Evolutionary conservation across 495 filamentous ascomycete genomes (phyloP).

Genomic region (Bathelium albidoporum): DNA sequence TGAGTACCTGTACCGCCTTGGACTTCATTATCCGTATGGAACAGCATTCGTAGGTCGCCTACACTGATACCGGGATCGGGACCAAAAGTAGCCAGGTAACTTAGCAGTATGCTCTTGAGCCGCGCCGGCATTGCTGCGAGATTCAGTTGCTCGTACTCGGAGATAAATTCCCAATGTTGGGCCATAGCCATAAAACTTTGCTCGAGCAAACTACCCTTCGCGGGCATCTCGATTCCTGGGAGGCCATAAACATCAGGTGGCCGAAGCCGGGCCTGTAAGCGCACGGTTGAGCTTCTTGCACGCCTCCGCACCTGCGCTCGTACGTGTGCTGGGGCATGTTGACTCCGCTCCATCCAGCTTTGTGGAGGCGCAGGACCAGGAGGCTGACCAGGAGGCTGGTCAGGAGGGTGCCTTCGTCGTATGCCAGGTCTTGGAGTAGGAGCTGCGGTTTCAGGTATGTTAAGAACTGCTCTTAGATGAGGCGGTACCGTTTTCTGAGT

Average conservation of each 20-base stretch:
- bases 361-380: constrained; percentile 61
- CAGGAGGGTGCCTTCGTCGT: constrained; percentile 33
- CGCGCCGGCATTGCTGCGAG: constrained; percentile 52
- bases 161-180: constrained; percentile 57
- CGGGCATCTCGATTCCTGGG: neutral
- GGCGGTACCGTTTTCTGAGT: constrained; percentile 42
- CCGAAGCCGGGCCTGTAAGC: neutral
- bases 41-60: constrained; percentile 31
- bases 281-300: neutral
- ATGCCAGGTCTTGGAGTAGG: constrained; percentile 50
- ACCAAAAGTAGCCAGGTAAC: constrained; percentile 50
- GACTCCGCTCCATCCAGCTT: constrained; percentile 48
- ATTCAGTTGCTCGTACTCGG: constrained; percentile 55
- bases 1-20: constrained; percentile 35
- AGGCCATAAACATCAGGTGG: neutral
- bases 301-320: neutral
- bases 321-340: neutral
- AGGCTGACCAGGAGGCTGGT: constrained; percentile 46
- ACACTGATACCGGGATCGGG: constrained; percentile 36
- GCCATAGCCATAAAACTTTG: constrained; percentile 50
- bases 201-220: constrained; percentile 45
- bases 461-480: constrained; percentile 48
- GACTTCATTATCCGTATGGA: constrained; percentile 26
- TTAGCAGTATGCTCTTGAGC: constrained; percentile 51
- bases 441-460: constrained; percentile 59